Evolutionary conservation across 352 stramenopile genomes (phyloP).

Genomic region (Phytophthora ramorum): DNA sequence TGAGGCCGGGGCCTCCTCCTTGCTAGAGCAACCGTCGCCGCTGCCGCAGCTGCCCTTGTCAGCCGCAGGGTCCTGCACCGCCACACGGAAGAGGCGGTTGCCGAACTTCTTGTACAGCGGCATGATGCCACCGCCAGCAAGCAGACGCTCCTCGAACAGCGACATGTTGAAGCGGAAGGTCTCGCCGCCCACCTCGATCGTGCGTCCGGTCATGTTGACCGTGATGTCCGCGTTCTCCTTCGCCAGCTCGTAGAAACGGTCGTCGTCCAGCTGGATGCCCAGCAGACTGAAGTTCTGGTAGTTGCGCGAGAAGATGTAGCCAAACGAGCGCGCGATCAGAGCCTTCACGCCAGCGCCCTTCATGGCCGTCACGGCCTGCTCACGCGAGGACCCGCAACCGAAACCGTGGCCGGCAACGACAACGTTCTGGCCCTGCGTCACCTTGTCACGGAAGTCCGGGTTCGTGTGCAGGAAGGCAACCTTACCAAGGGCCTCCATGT

Average conservation of each 20-base stretch:
- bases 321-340: constrained; percentile 86
- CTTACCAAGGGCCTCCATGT: constrained; percentile 85
- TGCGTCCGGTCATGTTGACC: constrained; percentile 85
- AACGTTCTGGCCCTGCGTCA: constrained; percentile 71
- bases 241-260: constrained; percentile 85
- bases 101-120: constrained; percentile 89
- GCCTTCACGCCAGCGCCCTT: constrained; percentile 84
- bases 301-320: constrained; percentile 90
- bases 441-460: constrained; percentile 88
- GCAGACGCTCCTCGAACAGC: constrained; percentile 83
- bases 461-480: constrained; percentile 88
- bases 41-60: constrained; percentile 48
- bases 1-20: constrained; percentile 41
- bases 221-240: constrained; percentile 77
- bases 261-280: constrained; percentile 81
- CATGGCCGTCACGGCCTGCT: constrained; percentile 84
- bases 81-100: constrained; percentile 86
- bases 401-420: constrained; percentile 85
- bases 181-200: constrained; percentile 79
- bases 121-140: constrained; percentile 86
- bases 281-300: constrained; percentile 89
- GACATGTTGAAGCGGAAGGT: constrained; percentile 90
- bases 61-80: constrained; percentile 66
- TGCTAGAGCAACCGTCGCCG: constrained; percentile 40
- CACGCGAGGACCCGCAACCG: constrained; percentile 84